Evolutionary conservation across 1,139 yeast species (phyloP), one percentile per base, ranked within the genome.

Genomic region (Geotrichum candidum): DNA sequence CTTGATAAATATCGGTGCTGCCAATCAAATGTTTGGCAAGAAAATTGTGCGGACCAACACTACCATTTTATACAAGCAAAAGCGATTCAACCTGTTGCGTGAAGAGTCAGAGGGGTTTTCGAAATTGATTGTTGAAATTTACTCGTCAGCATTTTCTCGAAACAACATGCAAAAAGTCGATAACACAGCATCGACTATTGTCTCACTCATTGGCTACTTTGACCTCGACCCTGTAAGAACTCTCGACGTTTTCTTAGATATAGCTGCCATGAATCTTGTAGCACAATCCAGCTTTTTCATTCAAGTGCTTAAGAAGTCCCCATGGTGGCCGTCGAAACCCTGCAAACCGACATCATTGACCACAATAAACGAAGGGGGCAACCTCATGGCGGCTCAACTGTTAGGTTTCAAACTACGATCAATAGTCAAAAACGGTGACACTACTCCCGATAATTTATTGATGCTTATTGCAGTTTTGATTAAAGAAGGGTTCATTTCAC

Each of bases 61-160:
- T 70, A 69, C 73, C 29, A 63, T 71, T 27, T 66, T 84, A 66
- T 88, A 85, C 72, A 86, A 90, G 48, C 89, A 88, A 64, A 84
- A 83, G 68, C 84, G 88, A 65, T 91, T 78, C 75, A 90, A 90
- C 65, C 75, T 91, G 38, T 69, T 90, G n/a, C 83, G 85, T 61
- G 97, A 92, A 73, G 88, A 88, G 67, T 76, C 85, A 18, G 94
- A 87, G 71, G 99, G 98, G 0, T 94, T 84, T 73, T 75, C 96
- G 18, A 86, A 86, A 68, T 76, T 89, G 50, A 74, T 86, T 0
- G 80, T 80, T 7, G 84, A 86, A 63, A 66, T 88, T 3, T 65
- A 67, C 59, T 66, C 74, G 1, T 79, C 84, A 2, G 76, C 83
- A 55, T 72, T 72, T 48, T 76, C 78, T 33, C 74, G 76, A 1